A percentile compares a stretch with the other conserved stretches of the same genome.
Evolutionary conservation across 331 rosid genomes (phyloP).

Genomic region (Quercus lobata): DNA sequence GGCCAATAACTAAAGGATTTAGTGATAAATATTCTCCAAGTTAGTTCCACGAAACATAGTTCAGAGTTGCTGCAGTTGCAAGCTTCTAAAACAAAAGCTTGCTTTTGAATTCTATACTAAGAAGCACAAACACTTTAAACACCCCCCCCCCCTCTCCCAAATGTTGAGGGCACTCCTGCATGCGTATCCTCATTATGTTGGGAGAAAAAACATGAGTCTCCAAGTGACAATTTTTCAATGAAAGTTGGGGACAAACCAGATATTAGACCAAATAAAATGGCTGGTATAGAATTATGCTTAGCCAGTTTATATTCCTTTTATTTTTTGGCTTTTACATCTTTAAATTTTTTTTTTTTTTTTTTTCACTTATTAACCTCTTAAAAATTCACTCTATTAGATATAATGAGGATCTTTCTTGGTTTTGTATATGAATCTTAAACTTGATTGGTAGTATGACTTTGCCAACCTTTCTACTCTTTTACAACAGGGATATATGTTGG

Average conservation of each 20-base stretch:
- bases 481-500: conserved; percentile 65
- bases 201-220: too few species aligned
- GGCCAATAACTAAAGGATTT: not conserved
- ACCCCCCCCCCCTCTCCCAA: too few species aligned
- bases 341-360: not conserved
- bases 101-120: not conserved
- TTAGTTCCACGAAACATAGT: not conserved
- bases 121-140: not conserved
- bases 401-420: not conserved
- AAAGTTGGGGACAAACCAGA: too few species aligned
- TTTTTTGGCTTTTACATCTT: not conserved
- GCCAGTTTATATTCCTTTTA: not conserved
- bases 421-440: not conserved
- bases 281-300: not conserved
- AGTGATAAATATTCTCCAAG: not conserved
- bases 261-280: not conserved
- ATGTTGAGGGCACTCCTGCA: too few species aligned
- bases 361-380: not conserved
- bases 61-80: not conserved
- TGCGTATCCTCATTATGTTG: too few species aligned
- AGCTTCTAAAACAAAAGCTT: not conserved
- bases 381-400: not conserved
- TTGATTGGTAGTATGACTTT: conserved; percentile 12
- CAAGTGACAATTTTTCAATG: too few species aligned
- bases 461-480: conserved; percentile 7